Evolutionary conservation across 2,329 filamentous ascomycete species (phyloP).

Genomic region (Sporothrix pseudoabietina): DNA sequence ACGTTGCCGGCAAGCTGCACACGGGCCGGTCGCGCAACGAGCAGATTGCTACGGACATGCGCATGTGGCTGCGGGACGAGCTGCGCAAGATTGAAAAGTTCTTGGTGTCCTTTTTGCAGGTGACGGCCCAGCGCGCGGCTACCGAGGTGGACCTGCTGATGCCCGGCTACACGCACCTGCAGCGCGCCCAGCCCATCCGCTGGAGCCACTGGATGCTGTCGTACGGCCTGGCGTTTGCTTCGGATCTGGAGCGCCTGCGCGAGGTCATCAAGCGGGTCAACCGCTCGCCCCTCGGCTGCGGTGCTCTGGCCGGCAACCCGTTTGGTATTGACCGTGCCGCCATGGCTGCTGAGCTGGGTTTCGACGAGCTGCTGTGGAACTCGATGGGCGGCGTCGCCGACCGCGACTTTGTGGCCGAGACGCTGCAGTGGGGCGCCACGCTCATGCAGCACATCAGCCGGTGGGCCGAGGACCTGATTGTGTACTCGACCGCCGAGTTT

Average conservation of each 20-base stretch:
- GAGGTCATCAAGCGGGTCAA: slow-evolving; percentile 77
- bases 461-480: slow-evolving; percentile 84
- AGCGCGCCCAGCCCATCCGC: slow-evolving; percentile 76
- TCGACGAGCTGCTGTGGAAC: slow-evolving; percentile 74
- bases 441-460: slow-evolving; percentile 79
- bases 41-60: slow-evolving; percentile 88
- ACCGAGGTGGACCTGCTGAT: slow-evolving; percentile 75
- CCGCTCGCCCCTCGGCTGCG: slow-evolving; percentile 68
- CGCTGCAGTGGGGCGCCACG: slow-evolving; percentile 75
- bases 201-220: slow-evolving; percentile 83
- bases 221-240: slow-evolving; percentile 69
- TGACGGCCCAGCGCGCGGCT: slow-evolving; percentile 70
- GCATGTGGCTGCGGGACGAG: slow-evolving; percentile 80
- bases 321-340: slow-evolving; percentile 79
- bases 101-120: slow-evolving; percentile 69
- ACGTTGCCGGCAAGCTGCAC: slow-evolving; percentile 85
- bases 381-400: slow-evolving; percentile 75
- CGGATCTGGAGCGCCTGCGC: slow-evolving; percentile 75
- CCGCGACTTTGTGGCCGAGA: slow-evolving; percentile 81
- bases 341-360: slow-evolving; percentile 79
- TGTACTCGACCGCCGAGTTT: slow-evolving; percentile 76
- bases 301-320: slow-evolving; percentile 78
- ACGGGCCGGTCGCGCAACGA: slow-evolving; percentile 87
- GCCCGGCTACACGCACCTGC: slow-evolving; percentile 87
- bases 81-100: slow-evolving; percentile 69